A percentile compares a stretch with the other conserved stretches of the same genome.
phyloP scores from a whole-genome alignment of 768 basidiomycete genomes.

The Calocera cornea region DNA sequence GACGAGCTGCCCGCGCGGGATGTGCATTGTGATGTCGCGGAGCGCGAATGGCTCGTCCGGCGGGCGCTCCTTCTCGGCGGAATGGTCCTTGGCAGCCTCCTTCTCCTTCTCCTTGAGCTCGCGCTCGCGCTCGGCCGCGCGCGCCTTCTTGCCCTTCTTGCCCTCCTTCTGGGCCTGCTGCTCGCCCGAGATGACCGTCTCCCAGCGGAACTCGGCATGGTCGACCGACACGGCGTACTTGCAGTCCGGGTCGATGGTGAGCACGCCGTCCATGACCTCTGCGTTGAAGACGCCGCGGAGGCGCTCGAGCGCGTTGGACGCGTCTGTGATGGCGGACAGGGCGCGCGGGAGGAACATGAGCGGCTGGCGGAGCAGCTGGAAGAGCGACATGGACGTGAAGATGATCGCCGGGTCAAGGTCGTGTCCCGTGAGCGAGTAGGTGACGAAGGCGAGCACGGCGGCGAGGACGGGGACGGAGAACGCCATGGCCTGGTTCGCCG shows the following conservation, averaged over 20 bases:
- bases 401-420: constrained; percentile 52
- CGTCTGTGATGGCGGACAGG: constrained; percentile 40
- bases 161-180: constrained; percentile 10
- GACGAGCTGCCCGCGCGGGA: constrained; percentile 45
- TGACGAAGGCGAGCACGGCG: constrained; percentile 51
- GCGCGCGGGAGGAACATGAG: constrained; percentile 49
- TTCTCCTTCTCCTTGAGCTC: constrained; percentile 7
- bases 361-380: constrained; percentile 54
- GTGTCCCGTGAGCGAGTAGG: constrained; percentile 43
- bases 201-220: constrained; percentile 56
- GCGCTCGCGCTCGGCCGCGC: constrained; percentile 10
- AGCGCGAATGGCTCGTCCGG: constrained; percentile 36
- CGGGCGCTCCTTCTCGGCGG: constrained; percentile 1
- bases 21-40: constrained; percentile 35
- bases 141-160: constrained; percentile 13
- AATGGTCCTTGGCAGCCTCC: not conserved
- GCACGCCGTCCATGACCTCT: constrained; percentile 33
- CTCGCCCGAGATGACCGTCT: constrained; percentile 23
- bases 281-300: constrained; percentile 42
- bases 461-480: constrained; percentile 50
- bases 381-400: constrained; percentile 51
- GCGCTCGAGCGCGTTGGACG: constrained; percentile 45
- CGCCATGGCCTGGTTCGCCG: constrained; percentile 48
- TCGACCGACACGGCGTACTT: constrained; percentile 37
- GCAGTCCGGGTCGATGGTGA: constrained; percentile 34